These are phyloP conservation scores for Solanum etuberosum DNA, from an alignment of 257 asterid species.

Conservation along the genomic window DNA sequence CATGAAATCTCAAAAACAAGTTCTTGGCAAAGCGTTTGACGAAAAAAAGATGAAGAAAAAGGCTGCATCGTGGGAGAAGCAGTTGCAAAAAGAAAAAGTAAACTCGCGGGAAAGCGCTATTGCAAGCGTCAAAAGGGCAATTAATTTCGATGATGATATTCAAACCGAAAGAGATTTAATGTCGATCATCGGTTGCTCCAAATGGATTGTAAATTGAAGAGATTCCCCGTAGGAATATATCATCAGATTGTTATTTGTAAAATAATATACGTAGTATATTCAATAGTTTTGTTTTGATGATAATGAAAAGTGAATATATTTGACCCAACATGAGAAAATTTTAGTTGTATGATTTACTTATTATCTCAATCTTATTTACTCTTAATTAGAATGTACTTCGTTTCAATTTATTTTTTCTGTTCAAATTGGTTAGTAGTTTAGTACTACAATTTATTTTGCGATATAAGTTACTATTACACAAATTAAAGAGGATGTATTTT, in stretches of 20 bases:
- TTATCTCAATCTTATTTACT: too few species aligned
- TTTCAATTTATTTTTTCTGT: too few species aligned
- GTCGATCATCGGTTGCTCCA: background rate
- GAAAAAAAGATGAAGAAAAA: background rate
- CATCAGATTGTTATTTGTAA: background rate
- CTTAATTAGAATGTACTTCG: too few species aligned
- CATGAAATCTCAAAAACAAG: background rate
- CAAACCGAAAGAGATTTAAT: background rate
- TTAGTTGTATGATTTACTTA: too few species aligned
- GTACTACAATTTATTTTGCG: too few species aligned
- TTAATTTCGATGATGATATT: background rate
- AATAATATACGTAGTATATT: background rate
- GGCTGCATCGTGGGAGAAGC: background rate
- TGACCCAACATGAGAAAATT: too few species aligned
- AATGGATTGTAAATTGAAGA: background rate
- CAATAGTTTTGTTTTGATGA: background rate
- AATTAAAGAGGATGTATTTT: too few species aligned
- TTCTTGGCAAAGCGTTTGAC: background rate
- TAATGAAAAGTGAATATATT: too few species aligned
- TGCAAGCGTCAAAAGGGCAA: background rate
- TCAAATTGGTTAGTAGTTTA: too few species aligned
- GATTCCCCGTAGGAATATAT: too few species aligned
- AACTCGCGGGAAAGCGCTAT: background rate
- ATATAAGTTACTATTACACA: too few species aligned
- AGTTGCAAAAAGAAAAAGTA: background rate